Evolutionary conservation across 2,329 filamentous ascomycete genomes (phyloP).

Genomic region (Hypoxylon sp.): DNA sequence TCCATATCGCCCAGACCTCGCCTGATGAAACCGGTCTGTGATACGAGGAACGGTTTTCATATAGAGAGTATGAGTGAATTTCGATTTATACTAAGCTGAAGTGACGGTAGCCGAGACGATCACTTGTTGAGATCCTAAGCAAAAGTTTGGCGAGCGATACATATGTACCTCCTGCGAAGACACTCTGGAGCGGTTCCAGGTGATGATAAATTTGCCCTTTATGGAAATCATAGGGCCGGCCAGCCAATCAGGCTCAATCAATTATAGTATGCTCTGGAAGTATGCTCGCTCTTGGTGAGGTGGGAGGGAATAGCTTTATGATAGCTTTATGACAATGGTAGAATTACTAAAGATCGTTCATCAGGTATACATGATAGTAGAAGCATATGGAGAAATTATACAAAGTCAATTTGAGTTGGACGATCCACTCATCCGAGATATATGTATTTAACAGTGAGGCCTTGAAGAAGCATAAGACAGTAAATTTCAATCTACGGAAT

Average conservation of each 20-base stretch:
- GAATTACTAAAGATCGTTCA: no score
- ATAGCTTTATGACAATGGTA: no score
- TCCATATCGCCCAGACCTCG: neutral
- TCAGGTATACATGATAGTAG: no score
- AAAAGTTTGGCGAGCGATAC: neutral
- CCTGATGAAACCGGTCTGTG: neutral
- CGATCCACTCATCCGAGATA: neutral
- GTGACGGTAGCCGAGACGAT: neutral
- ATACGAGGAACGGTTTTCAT: no score
- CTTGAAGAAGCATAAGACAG: neutral
- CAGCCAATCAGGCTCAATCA: neutral
- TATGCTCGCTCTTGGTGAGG: neutral
- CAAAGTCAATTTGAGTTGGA: neutral
- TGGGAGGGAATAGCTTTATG: neutral
- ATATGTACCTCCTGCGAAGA: no score
- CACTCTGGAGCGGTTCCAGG: no score
- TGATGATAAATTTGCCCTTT: neutral
- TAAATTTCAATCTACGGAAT: no score
- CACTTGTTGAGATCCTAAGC: neutral
- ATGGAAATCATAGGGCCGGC: neutral
- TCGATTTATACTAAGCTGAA: conserved; percentile 11
- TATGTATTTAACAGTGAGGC: neutral
- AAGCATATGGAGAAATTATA: neutral
- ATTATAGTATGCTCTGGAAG: neutral
- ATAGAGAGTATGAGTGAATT: neutral